A percentile compares a stretch with the other conserved stretches of the same genome.
phyloP scores from a whole-genome alignment of 208 protist species.

The Phytomonas sp. region DNA sequence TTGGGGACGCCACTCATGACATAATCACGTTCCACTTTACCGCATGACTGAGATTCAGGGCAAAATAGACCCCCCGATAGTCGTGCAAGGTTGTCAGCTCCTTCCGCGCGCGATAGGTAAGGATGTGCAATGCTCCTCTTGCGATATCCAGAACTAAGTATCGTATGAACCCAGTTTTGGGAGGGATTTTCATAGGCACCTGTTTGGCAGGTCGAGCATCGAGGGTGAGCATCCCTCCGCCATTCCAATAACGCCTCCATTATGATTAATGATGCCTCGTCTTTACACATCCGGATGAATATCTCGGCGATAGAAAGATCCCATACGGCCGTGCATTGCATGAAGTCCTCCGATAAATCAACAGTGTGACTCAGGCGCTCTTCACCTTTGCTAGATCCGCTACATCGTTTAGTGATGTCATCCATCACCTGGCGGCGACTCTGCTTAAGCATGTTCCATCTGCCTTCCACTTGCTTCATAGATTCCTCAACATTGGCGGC shows the following conservation, averaged over 20 bases:
- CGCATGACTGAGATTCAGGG: neutral
- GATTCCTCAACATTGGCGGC: neutral
- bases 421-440: neutral
- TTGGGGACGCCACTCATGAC: neutral
- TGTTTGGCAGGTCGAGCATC: neutral
- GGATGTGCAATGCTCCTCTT: neutral
- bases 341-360: neutral
- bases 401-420: neutral
- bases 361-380: neutral
- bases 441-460: neutral
- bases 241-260: neutral
- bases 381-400: neutral
- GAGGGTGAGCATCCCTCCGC: neutral
- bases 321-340: neutral
- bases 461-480: neutral
- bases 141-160: neutral
- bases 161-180: neutral
- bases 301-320: neutral
- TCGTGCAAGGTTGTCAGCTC: neutral
- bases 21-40: neutral
- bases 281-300: slow-evolving; percentile 2
- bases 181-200: neutral
- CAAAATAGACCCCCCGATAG: neutral
- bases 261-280: neutral
- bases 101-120: neutral